Conservation (phyloP, 2,329 filamentous ascomycete species). For the Talaromyces sp. region DNA sequence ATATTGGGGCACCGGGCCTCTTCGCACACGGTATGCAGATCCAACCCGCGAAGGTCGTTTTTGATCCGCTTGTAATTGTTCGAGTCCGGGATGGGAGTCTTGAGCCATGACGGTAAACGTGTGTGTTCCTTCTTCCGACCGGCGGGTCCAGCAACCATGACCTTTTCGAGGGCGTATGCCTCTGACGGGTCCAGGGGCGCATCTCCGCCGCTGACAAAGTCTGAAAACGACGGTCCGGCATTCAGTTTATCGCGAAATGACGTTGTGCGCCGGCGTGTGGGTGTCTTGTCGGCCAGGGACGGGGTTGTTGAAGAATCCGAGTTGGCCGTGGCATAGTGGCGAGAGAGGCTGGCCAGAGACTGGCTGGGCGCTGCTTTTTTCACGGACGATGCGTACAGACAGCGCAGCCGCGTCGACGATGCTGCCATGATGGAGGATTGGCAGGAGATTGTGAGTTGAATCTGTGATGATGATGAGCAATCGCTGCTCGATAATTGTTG, state of each 20-base stretch:
- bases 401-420: constrained; percentile 26
- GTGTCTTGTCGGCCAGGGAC: constrained; percentile 54
- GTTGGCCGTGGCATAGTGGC: constrained; percentile 36
- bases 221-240: constrained; percentile 57
- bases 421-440: constrained; percentile 23
- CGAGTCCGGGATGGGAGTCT: constrained; percentile 84
- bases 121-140: constrained; percentile 62
- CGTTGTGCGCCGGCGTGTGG: constrained; percentile 50
- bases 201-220: constrained; percentile 53
- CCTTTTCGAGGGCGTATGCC: constrained; percentile 57
- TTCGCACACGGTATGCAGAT: constrained; percentile 93
- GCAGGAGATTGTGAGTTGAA: neutral
- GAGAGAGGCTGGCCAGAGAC: constrained; percentile 17
- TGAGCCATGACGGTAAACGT: constrained; percentile 86
- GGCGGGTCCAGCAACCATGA: constrained; percentile 51
- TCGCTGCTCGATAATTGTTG: neutral
- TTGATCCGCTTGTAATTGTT: constrained; percentile 94
- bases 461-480: neutral
- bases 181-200: constrained; percentile 42
- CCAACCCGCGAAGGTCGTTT: constrained; percentile 80
- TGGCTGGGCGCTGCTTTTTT: constrained; percentile 10
- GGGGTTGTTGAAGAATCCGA: constrained; percentile 27
- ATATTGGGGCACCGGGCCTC: constrained; percentile 97
- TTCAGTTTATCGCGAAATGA: constrained; percentile 60
- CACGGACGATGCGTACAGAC: constrained; percentile 22